Evolutionary conservation across 257 asterid genomes (phyloP).

Genomic region (Penstemon davidsonii): DNA sequence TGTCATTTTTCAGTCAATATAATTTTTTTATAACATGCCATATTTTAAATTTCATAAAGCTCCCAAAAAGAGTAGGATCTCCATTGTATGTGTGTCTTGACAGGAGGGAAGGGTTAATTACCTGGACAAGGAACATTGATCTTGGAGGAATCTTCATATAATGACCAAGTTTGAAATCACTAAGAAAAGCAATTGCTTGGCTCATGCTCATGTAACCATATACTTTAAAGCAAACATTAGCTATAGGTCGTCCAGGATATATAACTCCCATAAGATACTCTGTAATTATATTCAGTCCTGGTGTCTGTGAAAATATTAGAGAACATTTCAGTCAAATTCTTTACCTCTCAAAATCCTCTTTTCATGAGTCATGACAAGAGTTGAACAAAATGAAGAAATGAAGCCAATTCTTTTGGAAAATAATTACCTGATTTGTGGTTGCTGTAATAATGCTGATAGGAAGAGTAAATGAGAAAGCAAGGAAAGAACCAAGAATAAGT

Average conservation of each 20-base stretch:
- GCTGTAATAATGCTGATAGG: constrained; percentile 76
- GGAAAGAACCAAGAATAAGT: constrained; percentile 41
- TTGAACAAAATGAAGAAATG: no score
- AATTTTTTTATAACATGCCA: no score
- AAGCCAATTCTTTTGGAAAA: no score
- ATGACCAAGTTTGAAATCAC: constrained; percentile 82
- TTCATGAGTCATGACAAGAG: no score
- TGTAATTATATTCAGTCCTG: constrained; percentile 73
- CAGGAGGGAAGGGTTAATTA: background rate
- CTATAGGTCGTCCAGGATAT: constrained; percentile 74
- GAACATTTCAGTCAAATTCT: no score
- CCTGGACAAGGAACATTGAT: constrained; percentile 88
- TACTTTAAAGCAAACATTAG: constrained; percentile 84
- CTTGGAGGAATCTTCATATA: constrained; percentile 84
- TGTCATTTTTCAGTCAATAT: no score
- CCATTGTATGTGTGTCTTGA: no score
- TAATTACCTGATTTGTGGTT: constrained; percentile 68
- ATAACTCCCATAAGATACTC: constrained; percentile 59
- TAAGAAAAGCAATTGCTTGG: constrained; percentile 72
- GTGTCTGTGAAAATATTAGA: constrained; percentile 30
- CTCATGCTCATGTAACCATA: constrained; percentile 76
- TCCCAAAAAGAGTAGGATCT: no score
- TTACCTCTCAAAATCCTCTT: no score
- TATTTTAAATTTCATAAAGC: no score
- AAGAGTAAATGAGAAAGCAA: constrained; percentile 59